Evolutionary conservation across 1,284 basidiomycete species (phyloP).

Genomic region (Tylopilus sp.): DNA sequence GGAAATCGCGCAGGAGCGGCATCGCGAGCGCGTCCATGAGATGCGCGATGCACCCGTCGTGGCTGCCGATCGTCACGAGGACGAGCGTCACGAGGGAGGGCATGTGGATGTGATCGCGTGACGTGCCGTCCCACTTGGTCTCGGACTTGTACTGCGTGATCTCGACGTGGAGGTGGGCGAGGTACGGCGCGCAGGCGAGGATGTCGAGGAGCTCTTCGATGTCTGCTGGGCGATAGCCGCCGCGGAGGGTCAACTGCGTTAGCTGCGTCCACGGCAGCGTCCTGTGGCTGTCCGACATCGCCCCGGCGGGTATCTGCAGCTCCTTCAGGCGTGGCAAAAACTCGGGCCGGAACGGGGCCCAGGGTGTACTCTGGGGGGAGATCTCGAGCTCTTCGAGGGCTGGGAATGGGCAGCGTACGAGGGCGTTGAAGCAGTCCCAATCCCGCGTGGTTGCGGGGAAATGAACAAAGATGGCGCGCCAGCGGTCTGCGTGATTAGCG

Average conservation of each 20-base stretch:
- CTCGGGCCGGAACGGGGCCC: conserved; percentile 31
- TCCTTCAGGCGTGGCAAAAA: conserved; percentile 23
- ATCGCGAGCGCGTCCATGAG: conserved; percentile 24
- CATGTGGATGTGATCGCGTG: conserved; percentile 26
- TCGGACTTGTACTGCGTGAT: conserved; percentile 31
- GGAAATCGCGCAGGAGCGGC: conserved; percentile 28
- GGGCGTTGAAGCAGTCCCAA: conserved; percentile 26
- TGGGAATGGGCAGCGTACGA: conserved; percentile 25
- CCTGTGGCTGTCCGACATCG: conserved; percentile 30
- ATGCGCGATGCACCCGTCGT: conserved; percentile 27
- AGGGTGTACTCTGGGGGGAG: conserved; percentile 32
- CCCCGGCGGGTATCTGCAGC: conserved; percentile 29
- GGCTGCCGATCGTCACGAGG: conserved; percentile 29
- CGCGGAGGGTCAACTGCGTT: conserved; percentile 31
- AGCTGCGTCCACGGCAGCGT: conserved; percentile 31
- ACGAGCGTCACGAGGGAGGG: conserved; percentile 31
- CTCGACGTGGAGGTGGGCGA: conserved; percentile 30
- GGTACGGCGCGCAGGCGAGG: conserved; percentile 26
- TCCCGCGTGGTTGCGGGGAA: conserved; percentile 28
- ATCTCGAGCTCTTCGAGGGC: conserved; percentile 32
- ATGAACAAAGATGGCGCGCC: conserved; percentile 31
- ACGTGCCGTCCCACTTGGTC: conserved; percentile 25
- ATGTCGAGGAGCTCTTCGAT: conserved; percentile 25
- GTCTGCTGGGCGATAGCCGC: conserved; percentile 28
- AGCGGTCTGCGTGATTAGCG: conserved; percentile 25